phyloP scores from a whole-genome alignment of 192 early-diverging fungal genomes.

The Glomus cerebriforme region DNA sequence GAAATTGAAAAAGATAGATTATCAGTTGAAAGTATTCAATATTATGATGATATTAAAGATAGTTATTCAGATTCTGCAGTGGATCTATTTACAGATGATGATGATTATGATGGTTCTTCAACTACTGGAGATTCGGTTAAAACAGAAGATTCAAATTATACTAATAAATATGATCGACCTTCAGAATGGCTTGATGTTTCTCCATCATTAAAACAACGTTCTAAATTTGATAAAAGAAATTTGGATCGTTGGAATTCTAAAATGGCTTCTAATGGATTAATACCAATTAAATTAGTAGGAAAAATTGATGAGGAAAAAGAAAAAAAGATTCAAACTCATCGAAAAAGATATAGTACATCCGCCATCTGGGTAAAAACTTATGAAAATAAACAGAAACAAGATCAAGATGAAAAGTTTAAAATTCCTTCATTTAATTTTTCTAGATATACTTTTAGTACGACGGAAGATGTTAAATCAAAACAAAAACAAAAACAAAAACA shows the following conservation, averaged over 20 bases:
- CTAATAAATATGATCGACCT: neutral
- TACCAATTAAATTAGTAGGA: neutral
- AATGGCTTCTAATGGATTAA: neutral
- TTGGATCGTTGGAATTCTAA: neutral
- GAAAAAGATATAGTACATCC: neutral
- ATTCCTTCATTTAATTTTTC: neutral
- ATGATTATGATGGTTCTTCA: neutral
- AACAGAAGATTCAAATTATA: neutral
- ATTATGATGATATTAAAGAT: neutral
- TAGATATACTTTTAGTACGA: neutral
- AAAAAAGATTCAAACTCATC: neutral
- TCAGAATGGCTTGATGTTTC: neutral
- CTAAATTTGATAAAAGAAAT: neutral
- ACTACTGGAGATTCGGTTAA: neutral
- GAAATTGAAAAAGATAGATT: neutral
- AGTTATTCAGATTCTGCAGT: neutral
- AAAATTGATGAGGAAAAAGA: neutral
- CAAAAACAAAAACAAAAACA: no score
- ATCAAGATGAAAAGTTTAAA: neutral
- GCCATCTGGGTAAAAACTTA: neutral
- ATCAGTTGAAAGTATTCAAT: neutral
- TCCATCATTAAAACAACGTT: neutral
- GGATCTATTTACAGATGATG: neutral
- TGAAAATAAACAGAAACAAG: neutral
- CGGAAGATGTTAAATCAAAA: neutral